A percentile compares a stretch with the other conserved stretches of the same genome.
Conservation (phyloP, 345 rosid species). For the Rhodomyrtus tomentosa region DNA sequence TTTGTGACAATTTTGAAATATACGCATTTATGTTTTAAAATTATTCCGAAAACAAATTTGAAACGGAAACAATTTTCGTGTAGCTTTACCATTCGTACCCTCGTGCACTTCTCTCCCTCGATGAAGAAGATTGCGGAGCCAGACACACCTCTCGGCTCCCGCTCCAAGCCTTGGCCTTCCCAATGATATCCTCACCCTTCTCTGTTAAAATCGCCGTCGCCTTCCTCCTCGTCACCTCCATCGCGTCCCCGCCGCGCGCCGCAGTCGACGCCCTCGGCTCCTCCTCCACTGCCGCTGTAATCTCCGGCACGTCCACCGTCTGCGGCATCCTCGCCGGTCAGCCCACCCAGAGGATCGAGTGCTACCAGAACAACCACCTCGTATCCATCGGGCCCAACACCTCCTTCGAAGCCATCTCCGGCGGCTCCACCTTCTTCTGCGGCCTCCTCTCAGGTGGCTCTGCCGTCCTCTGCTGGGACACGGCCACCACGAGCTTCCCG, state of each 20-base stretch:
- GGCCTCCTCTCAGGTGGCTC: conserved; percentile 42
- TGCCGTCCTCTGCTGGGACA: conserved; percentile 42
- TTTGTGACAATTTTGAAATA: too few relatives aligned
- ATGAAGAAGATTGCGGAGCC: neutral
- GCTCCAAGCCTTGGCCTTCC: neutral
- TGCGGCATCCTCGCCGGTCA: conserved; percentile 39
- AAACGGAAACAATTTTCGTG: too few relatives aligned
- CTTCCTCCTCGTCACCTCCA: neutral
- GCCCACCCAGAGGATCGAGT: conserved; percentile 26
- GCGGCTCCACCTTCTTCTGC: conserved; percentile 37
- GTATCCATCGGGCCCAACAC: conserved; percentile 17
- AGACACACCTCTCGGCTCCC: neutral
- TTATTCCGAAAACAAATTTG: too few relatives aligned
- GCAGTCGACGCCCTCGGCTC: conserved; percentile 30
- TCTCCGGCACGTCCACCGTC: conserved; percentile 17
- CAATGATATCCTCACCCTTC: neutral
- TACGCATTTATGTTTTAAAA: too few relatives aligned
- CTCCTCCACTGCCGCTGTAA: conserved; percentile 29
- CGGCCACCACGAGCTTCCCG: conserved; percentile 4
- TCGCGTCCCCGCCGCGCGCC: neutral
- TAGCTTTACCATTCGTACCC: too few relatives aligned
- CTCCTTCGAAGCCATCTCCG: conserved; percentile 44
- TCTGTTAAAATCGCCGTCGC: neutral
- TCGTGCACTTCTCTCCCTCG: neutral
- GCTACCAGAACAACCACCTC: conserved; percentile 24